A percentile compares a stretch with the other conserved stretches of the same genome.
Conservation (phyloP, 495 filamentous ascomycete species). For the Apiosordaria backusii region DNA sequence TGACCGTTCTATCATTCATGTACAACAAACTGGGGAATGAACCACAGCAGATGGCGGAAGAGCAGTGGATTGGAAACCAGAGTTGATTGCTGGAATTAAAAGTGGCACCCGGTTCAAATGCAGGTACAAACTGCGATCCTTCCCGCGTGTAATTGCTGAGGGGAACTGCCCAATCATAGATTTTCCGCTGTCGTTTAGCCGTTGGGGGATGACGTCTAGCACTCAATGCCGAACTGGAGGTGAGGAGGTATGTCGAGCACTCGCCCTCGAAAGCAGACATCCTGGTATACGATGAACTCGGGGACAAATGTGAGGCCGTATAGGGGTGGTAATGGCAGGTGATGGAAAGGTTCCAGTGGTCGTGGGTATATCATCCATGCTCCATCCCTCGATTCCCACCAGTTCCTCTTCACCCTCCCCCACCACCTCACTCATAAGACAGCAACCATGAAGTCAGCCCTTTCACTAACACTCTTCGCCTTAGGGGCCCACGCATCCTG, state of each 20-base stretch:
- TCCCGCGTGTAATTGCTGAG: neutral
- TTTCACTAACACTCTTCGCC: slow-evolving; percentile 5
- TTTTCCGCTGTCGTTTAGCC: slow-evolving; percentile 8
- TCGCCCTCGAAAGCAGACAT: neutral
- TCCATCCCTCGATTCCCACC: neutral
- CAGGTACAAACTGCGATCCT: neutral
- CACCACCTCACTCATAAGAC: neutral
- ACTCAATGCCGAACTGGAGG: neutral
- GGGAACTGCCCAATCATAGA: slow-evolving; percentile 14
- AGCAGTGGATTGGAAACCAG: too few relatives aligned
- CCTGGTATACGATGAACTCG: neutral
- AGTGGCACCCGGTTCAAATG: slow-evolving; percentile 1
- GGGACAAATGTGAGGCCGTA: neutral
- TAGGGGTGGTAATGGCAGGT: neutral
- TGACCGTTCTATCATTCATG: too few relatives aligned
- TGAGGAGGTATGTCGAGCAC: neutral
- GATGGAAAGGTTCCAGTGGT: too few relatives aligned
- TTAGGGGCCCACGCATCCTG: slow-evolving; percentile 19
- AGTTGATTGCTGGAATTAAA: slow-evolving; percentile 16
- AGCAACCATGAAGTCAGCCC: neutral
- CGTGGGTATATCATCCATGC: neutral
- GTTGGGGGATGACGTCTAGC: neutral
- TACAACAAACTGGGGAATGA: too few relatives aligned
- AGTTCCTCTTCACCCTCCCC: neutral
- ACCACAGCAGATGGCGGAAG: too few relatives aligned